These are phyloP conservation scores for Kingdonia uniflora DNA, from an alignment of 164 flowering plant species.

Conservation along the genomic window DNA sequence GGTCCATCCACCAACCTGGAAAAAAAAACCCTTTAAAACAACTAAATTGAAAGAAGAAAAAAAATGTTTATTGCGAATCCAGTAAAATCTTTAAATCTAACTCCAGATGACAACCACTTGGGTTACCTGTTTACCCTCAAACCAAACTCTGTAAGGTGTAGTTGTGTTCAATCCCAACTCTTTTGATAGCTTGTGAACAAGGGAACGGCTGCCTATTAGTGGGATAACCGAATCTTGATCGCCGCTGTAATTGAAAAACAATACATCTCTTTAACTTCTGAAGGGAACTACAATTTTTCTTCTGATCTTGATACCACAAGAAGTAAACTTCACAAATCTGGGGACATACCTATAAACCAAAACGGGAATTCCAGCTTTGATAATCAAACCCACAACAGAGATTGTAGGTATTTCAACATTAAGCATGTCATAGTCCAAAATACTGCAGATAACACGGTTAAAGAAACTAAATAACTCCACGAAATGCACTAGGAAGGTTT, in stretches of 20 bases:
- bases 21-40: neutral
- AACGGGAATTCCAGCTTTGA: constrained; percentile 53
- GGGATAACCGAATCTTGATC: constrained; percentile 61
- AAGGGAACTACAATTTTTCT: neutral
- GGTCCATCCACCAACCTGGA: constrained; percentile 68
- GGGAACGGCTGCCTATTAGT: constrained; percentile 36
- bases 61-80: too few species aligned
- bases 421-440: constrained; percentile 56
- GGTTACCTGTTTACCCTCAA: constrained; percentile 34
- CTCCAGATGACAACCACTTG: too few species aligned
- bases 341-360: constrained; percentile 57
- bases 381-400: constrained; percentile 34
- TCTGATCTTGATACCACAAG: neutral
- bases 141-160: constrained; percentile 44
- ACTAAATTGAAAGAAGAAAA: neutral
- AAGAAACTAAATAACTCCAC: too few species aligned
- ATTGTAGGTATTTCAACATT: constrained; percentile 63
- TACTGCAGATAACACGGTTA: constrained; percentile 27
- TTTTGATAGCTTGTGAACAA: constrained; percentile 27
- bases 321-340: too few species aligned
- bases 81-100: too few species aligned
- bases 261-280: neutral
- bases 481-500: too few species aligned
- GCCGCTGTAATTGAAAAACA: constrained; percentile 27
- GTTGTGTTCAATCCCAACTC: constrained; percentile 28